Base-by-base conservation (phyloP, 179 eudicot genomes). In the Vitellaria paradoxa region DNA sequence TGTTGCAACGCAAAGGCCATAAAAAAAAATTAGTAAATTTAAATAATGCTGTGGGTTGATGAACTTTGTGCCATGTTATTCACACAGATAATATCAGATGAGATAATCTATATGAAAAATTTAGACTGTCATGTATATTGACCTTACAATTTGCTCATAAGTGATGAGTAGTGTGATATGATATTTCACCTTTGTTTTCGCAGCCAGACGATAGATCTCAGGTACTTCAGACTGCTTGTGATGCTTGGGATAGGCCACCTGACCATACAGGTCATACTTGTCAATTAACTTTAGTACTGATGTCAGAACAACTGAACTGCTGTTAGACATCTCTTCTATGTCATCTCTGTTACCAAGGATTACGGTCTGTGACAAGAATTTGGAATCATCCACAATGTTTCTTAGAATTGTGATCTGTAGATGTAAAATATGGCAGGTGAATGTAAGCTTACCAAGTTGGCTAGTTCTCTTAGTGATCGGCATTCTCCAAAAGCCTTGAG, bases 241-340 rank as follows among this genome's bases (percentile, higher is more conserved):
- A 83, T 88, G 93, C 83, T 90, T 90, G n/a, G 93, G 93, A 75
- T 83, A 86, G 59, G 93, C 91, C 59, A 90, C 93, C 69, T 86
- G 91, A 67, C 93, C 93, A 57, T 90, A 90, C 80, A 90, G 72
- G 77, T 90, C 89, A 49, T 90, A 86, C 84, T 87, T 90, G 81
- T 88, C 91, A 55, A 90, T 85, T 60, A 88, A 83, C 83, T 88
- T 90, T 15, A 90, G 90, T 63, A 88, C 88, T 24, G 85, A 83
- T 52, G 85, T 85, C 46, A 90, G 90, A 37, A 86, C 93, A 80
- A 66, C 79, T 49, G 91, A 84, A 76, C 86, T 90, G 79, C 86
- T 85, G 59, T 47, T 77, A 21, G 91, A 70, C 93, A 90, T 88
- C 26, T 88, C 93, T 53, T 88, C 93, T 71, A 90, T 86, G 77